These are phyloP conservation scores for Lodderomyces jiufengensis DNA, from an alignment of 1,139 yeast genomes.

Conservation along the genomic window DNA sequence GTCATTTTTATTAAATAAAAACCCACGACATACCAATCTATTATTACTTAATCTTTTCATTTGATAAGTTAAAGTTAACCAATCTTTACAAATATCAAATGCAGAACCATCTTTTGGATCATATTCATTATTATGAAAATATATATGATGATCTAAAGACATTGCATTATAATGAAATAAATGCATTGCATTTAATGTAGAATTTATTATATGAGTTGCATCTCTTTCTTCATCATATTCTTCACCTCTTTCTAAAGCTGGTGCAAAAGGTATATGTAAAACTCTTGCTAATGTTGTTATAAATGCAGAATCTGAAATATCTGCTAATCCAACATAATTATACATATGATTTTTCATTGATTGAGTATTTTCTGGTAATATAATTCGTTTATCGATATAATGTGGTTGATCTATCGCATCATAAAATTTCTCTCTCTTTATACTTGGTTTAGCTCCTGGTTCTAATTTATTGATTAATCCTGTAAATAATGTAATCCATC, in stretches of 20 bases:
- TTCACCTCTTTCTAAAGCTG: constrained; percentile 31
- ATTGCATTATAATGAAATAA: constrained; percentile 46
- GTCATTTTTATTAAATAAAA: constrained; percentile 31
- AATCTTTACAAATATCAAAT: constrained; percentile 37
- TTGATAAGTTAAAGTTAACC: constrained; percentile 41
- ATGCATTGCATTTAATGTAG: constrained; percentile 38
- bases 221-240: constrained; percentile 33
- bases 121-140: constrained; percentile 34
- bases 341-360: constrained; percentile 28
- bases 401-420: constrained; percentile 13
- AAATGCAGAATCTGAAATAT: constrained; percentile 38
- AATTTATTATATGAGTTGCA: constrained; percentile 30
- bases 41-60: constrained; percentile 33
- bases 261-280: constrained; percentile 45
- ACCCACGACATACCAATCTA: constrained; percentile 39
- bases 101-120: constrained; percentile 18
- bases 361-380: constrained; percentile 16
- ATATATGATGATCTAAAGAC: constrained; percentile 47
- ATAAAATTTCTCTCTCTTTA: constrained; percentile 12
- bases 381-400: constrained; percentile 9
- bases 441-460: constrained; percentile 14
- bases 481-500: constrained; percentile 44
- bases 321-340: constrained; percentile 40
- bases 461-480: constrained; percentile 26
- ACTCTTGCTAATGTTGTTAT: constrained; percentile 43